phyloP scores from a whole-genome alignment of 2,329 filamentous ascomycete genomes.

The Aurifilum marmelostoma region DNA sequence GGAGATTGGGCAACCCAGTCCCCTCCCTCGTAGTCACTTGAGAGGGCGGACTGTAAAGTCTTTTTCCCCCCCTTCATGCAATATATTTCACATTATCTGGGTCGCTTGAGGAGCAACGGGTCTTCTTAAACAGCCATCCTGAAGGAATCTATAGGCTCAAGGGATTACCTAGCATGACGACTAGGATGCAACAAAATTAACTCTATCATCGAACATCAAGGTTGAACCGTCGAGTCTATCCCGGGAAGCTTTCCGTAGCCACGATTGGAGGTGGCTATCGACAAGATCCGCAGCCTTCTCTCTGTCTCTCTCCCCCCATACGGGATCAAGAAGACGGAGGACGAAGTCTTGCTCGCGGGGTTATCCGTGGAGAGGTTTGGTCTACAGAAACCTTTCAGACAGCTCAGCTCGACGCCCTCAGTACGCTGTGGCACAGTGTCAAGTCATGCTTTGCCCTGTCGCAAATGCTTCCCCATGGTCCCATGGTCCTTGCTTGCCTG shows the following conservation, averaged over 20 bases:
- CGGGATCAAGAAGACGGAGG: not conserved
- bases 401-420: conserved; percentile 1
- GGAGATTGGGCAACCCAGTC: not conserved
- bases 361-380: not conserved
- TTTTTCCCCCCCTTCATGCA: not conserved
- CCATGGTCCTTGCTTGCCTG: conserved; percentile 15
- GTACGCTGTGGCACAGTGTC: conserved; percentile 11
- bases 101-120: not conserved
- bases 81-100: not conserved
- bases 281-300: not conserved
- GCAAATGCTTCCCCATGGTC: not conserved
- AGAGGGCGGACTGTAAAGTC: conserved; percentile 1
- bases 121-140: not conserved
- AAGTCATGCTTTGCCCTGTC: conserved; percentile 1
- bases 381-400: not conserved
- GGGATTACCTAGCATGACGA: not conserved
- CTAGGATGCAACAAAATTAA: not conserved
- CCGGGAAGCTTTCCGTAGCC: not conserved
- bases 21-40: not conserved
- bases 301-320: not conserved
- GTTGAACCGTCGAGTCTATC: not conserved
- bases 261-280: not conserved
- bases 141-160: not conserved
- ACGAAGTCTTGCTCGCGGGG: not conserved
- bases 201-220: not conserved